Conservation (phyloP, 2,329 filamentous ascomycete species). For the Neurospora sp. region DNA sequence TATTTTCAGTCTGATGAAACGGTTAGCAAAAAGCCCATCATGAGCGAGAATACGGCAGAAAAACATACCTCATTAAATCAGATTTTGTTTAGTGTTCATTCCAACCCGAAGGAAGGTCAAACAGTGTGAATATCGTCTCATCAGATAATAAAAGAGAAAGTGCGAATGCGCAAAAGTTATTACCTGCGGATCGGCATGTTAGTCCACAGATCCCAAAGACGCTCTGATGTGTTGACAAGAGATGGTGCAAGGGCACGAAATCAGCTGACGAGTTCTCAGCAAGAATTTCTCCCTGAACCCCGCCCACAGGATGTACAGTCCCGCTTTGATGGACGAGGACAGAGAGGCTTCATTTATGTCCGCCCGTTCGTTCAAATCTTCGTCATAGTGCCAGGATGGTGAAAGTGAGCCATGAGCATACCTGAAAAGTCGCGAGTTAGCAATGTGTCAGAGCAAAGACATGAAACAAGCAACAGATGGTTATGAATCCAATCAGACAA, state of each 20-base stretch:
- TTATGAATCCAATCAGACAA: slow-evolving; percentile 48
- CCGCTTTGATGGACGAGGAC: slow-evolving; percentile 40
- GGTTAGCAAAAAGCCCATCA: slow-evolving; percentile 7
- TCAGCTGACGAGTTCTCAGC: slow-evolving; percentile 60
- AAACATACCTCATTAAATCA: slow-evolving; percentile 39
- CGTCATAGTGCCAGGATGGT: slow-evolving; percentile 37
- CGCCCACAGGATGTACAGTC: slow-evolving; percentile 53
- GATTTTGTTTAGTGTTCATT: slow-evolving; percentile 47
- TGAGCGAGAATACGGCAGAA: not conserved
- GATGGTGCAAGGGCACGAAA: slow-evolving; percentile 20
- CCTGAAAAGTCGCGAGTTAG: slow-evolving; percentile 33
- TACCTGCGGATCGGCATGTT: slow-evolving; percentile 21
- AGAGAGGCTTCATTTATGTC: slow-evolving; percentile 49
- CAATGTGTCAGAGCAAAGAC: slow-evolving; percentile 14
- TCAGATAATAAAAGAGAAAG: slow-evolving; percentile 27
- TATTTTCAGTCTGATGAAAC: slow-evolving; percentile 16
- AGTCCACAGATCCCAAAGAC: slow-evolving; percentile 11
- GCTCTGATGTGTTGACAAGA: slow-evolving; percentile 20
- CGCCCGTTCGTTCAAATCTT: slow-evolving; percentile 61
- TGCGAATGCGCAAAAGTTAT: slow-evolving; percentile 6
- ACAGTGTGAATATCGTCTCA: slow-evolving; percentile 53
- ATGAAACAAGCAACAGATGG: slow-evolving; percentile 16
- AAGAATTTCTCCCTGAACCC: slow-evolving; percentile 40
- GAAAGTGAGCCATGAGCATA: slow-evolving; percentile 24
- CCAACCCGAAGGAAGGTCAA: slow-evolving; percentile 37